Evolutionary conservation across 192 early-diverging fungal species (phyloP), one percentile per base, ranked within the genome.

Genomic region (Pilaira anomala): DNA sequence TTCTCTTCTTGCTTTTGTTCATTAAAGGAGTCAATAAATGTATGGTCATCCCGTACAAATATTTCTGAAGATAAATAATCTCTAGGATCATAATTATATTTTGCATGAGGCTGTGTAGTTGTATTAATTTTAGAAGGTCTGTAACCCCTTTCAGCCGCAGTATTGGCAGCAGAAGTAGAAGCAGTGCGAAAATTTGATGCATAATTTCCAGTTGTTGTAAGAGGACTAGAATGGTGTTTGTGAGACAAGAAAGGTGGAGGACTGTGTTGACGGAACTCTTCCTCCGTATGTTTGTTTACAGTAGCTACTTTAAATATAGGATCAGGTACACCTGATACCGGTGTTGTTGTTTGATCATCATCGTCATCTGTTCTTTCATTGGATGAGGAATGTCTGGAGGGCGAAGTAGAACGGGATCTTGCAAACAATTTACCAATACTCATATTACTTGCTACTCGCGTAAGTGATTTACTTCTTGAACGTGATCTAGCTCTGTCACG

Each of bases 391-490:
- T 46, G 14, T 58, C 56, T 40, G n/a, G 56, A 58, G 12, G 36
- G 56, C 13, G 56, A 58, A 14, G 19, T 25, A 6, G 56, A 58
- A 9, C 33, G 33, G 5, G 56, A 58, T 24, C 56, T 18, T 14
- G 19, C 36, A 12, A 58, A 58, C 19, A 58, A n/a, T 12, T 14
- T 21, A 4, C 44, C 44, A 4, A 46, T 46, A 5, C 44, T 46
- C 44, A 46, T 46, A 19, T 46, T 46, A 42, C 40, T 58, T 16
- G 56, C 33, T 5, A 39, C 33, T 58, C 40, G 29, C 7, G 9
- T 58, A 12, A 58, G 21, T 58, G 56, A 58, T 58, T n/a, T 40
- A 2, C 29, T 39, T 58, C 56, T 58, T 14, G 56, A 58, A 5
- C 56, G 56, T 1, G 56, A 40, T 42, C 56, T 58, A 18, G 56